Conservation (phyloP, 495 filamentous ascomycete species). For the Aspergillus bertholletiae region DNA sequence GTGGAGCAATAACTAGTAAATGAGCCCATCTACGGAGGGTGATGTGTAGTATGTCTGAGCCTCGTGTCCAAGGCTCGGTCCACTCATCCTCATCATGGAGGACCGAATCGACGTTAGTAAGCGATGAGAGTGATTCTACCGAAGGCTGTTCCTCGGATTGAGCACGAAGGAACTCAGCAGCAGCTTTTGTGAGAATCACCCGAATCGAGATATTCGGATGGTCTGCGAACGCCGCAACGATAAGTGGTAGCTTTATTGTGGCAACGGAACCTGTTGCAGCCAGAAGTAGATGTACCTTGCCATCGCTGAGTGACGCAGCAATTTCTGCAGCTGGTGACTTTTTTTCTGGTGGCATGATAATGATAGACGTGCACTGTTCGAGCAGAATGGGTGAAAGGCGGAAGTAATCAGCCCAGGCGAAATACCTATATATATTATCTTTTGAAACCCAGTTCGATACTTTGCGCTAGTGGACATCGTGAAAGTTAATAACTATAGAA, state of each 20-base stretch:
- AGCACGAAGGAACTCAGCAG: constrained; percentile 65
- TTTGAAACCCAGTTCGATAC: too few species aligned
- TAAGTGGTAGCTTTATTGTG: constrained; percentile 82
- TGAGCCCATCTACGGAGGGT: constrained; percentile 79
- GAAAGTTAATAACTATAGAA: too few species aligned
- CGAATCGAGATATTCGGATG: constrained; percentile 64
- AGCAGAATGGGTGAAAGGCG: not conserved
- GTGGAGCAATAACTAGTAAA: constrained; percentile 73
- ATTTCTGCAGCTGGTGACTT: not conserved
- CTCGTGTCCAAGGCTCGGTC: constrained; percentile 64
- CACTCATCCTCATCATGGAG: constrained; percentile 81
- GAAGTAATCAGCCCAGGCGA: too few species aligned
- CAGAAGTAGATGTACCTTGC: constrained; percentile 74
- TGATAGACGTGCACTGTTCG: not conserved
- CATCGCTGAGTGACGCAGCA: constrained; percentile 37
- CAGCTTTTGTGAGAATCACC: constrained; percentile 69
- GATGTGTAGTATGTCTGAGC: constrained; percentile 71
- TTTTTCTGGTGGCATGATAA: not conserved
- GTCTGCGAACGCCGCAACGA: constrained; percentile 56
- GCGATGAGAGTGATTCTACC: constrained; percentile 44
- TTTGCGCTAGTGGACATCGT: too few species aligned
- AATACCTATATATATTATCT: too few species aligned
- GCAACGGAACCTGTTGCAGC: constrained; percentile 77
- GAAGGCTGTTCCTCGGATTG: constrained; percentile 68
- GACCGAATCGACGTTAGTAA: constrained; percentile 64